These are phyloP conservation scores for Zymoseptoria passerinii DNA, from an alignment of 2,329 filamentous ascomycete genomes.

Conservation along the genomic window DNA sequence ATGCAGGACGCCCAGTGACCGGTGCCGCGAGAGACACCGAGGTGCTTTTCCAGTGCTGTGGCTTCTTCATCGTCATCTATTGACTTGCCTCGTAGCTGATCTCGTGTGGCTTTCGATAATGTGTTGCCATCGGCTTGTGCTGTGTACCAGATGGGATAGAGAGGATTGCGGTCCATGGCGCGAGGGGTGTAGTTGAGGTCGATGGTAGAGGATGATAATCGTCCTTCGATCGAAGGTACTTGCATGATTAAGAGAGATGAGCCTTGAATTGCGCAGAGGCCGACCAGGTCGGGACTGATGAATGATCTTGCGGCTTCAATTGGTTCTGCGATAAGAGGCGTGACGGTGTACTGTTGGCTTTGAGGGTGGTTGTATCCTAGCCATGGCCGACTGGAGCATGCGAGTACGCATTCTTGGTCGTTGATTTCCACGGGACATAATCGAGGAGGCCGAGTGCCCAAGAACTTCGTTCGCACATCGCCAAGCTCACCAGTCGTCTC, in stretches of 20 bases:
- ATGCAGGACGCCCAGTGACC: constrained; percentile 96
- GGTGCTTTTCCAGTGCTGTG: constrained; percentile 50
- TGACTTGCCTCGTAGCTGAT: constrained; percentile 33
- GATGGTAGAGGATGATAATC: constrained; percentile 33
- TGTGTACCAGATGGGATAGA: constrained; percentile 83
- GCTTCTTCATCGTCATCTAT: constrained; percentile 7
- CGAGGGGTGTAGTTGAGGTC: constrained; percentile 84
- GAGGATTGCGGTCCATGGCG: constrained; percentile 78
- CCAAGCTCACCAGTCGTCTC: constrained; percentile 93
- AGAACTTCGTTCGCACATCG: constrained; percentile 87
- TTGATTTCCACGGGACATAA: constrained; percentile 87
- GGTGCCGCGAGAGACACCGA: constrained; percentile 76
- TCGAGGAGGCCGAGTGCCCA: constrained; percentile 82
- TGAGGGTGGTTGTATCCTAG: constrained; percentile 85
- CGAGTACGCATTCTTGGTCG: constrained; percentile 67
- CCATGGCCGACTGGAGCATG: constrained; percentile 90
- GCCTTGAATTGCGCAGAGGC: constrained; percentile 31
- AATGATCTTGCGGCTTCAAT: constrained; percentile 96
- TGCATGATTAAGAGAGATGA: constrained; percentile 59
- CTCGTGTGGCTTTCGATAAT: constrained; percentile 61
- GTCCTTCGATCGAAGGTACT: constrained; percentile 30
- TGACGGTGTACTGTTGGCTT: constrained; percentile 82
- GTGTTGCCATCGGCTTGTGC: constrained; percentile 92
- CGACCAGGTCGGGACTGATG: constrained; percentile 65
- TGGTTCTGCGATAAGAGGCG: constrained; percentile 64